These are phyloP conservation scores for Colletotrichum incanum DNA, from an alignment of 2,329 filamentous ascomycete genomes.

Conservation along the genomic window DNA sequence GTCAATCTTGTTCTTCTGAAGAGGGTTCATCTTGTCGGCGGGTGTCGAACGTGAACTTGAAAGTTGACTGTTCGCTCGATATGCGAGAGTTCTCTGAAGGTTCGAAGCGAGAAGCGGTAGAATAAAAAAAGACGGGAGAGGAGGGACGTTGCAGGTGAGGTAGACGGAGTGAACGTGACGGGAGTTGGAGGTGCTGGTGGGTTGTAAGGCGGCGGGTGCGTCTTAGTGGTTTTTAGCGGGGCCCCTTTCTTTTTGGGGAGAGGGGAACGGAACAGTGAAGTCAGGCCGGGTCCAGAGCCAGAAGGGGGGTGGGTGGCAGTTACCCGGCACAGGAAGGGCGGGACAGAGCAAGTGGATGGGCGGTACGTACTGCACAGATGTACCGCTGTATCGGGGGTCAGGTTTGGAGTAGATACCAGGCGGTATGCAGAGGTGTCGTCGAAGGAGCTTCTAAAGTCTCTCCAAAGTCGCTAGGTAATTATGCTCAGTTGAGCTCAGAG, in stretches of 20 bases:
- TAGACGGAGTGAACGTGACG: constrained; percentile 35
- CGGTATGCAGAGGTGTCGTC: not conserved
- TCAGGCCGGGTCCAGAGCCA: constrained; percentile 30
- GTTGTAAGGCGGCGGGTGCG: constrained; percentile 38
- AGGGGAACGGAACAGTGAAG: constrained; percentile 33
- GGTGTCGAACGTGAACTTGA: constrained; percentile 1
- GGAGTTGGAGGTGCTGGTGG: constrained; percentile 41
- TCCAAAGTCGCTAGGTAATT: not conserved
- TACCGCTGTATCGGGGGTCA: constrained; percentile 7
- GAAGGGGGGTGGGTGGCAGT: constrained; percentile 2
- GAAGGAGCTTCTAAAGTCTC: not conserved
- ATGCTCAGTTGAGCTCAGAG: not conserved
- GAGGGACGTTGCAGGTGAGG: constrained; percentile 30
- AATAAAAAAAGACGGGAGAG: constrained; percentile 10
- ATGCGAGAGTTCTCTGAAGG: not conserved
- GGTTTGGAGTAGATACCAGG: not conserved
- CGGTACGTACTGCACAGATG: constrained; percentile 26
- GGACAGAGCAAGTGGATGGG: not conserved
- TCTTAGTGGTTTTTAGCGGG: constrained; percentile 41
- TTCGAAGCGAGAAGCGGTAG: constrained; percentile 7
- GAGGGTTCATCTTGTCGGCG: constrained; percentile 83
- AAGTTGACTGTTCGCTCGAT: not conserved
- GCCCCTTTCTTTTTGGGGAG: constrained; percentile 38
- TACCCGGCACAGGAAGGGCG: constrained; percentile 4
- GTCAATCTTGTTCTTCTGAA: constrained; percentile 99